phyloP scores from a whole-genome alignment of 768 basidiomycete genomes.

The Boletus patriciae region DNA sequence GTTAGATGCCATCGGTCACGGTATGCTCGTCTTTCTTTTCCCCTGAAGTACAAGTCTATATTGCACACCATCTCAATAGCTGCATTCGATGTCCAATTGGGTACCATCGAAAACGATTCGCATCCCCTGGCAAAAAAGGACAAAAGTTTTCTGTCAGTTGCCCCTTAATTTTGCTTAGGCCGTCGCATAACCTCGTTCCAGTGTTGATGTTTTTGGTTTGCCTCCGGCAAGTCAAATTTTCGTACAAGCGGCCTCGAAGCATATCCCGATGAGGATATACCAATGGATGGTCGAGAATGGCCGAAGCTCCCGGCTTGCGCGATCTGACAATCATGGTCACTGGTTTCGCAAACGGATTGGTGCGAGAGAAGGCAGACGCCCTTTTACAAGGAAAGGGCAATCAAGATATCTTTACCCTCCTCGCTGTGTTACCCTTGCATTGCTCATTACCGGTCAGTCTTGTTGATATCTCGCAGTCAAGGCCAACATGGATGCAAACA shows the following conservation, averaged over 20 bases:
- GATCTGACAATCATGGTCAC: background rate
- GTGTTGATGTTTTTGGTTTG: conserved; percentile 12
- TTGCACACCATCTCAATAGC: conserved; percentile 22
- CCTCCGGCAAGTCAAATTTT: conserved; percentile 8
- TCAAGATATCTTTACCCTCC: conserved; percentile 27
- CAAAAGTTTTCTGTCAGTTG: conserved; percentile 8
- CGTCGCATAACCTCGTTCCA: background rate
- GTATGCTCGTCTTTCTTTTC: conserved; percentile 21
- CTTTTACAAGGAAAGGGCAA: conserved; percentile 15
- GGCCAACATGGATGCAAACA: conserved; percentile 24
- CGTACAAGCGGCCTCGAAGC: conserved; percentile 3
- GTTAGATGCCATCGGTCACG: conserved; percentile 49
- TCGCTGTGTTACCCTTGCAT: conserved; percentile 33
- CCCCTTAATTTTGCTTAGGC: too few species aligned
- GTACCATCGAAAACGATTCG: background rate
- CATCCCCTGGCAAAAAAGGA: conserved; percentile 9
- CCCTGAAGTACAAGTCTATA: too few species aligned
- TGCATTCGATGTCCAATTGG: conserved; percentile 42
- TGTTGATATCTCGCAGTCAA: conserved; percentile 10
- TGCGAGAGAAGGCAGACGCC: conserved; percentile 6
- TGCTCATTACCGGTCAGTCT: background rate
- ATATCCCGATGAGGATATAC: conserved; percentile 1
- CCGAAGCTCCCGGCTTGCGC: background rate
- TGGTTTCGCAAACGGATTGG: background rate
- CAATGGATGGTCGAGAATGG: background rate